Evolutionary conservation across 2,329 filamentous ascomycete genomes (phyloP).

Genomic region (Tympanopsis confertula): DNA sequence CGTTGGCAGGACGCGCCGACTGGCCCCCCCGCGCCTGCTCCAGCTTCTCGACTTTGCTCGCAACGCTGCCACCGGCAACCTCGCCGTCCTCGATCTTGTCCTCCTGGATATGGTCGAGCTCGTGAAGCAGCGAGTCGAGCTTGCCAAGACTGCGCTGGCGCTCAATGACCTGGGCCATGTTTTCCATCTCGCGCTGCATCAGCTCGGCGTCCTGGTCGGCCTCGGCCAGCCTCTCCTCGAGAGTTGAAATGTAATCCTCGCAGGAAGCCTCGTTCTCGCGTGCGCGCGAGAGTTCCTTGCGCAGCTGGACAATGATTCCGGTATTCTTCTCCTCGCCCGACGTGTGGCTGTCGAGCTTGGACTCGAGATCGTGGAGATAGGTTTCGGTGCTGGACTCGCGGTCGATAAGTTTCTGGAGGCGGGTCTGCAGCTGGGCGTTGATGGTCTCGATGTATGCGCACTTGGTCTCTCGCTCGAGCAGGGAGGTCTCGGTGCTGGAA

Average conservation of each 20-base stretch:
- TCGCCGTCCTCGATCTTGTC: conserved; percentile 30
- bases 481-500: conserved; percentile 70
- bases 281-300: conserved; percentile 79
- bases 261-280: conserved; percentile 81
- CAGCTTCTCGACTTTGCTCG: conserved; percentile 30
- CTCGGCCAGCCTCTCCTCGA: conserved; percentile 90
- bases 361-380: conserved; percentile 84
- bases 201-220: conserved; percentile 90
- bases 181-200: conserved; percentile 93
- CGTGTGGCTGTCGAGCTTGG: conserved; percentile 79
- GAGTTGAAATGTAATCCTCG: conserved; percentile 93
- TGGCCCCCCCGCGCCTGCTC: conserved; percentile 30
- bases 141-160: conserved; percentile 90
- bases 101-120: conserved; percentile 69
- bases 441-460: conserved; percentile 88
- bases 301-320: conserved; percentile 71
- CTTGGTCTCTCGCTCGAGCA: conserved; percentile 88
- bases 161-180: conserved; percentile 87
- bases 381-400: conserved; percentile 83
- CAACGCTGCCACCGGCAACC: conserved; percentile 28
- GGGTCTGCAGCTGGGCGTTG: conserved; percentile 76
- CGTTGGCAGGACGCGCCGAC: conserved; percentile 37
- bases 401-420: conserved; percentile 86
- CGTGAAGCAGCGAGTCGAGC: conserved; percentile 81
- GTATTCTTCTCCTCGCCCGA: conserved; percentile 88